Conservation (phyloP, 495 filamentous ascomycete species). For the Penicilliopsis zonata region DNA sequence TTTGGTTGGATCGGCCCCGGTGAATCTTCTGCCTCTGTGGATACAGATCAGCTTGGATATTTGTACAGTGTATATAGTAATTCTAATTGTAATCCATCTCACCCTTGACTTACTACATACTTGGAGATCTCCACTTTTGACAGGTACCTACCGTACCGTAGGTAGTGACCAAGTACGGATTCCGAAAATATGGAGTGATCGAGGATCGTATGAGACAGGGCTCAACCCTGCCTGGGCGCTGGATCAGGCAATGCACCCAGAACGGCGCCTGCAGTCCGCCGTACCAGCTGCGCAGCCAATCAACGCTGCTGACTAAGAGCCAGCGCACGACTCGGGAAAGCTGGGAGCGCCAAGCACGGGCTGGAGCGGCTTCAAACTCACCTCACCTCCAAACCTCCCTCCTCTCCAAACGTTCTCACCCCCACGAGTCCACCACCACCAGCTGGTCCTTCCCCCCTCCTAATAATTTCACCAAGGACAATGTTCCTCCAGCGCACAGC, state of each 20-base stretch:
- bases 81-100: too few relatives aligned
- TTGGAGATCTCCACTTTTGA: too few relatives aligned
- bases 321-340: conserved; percentile 8
- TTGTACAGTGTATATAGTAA: too few relatives aligned
- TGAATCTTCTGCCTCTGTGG: too few relatives aligned
- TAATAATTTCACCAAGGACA: conserved; percentile 21
- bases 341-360: conserved; percentile 12
- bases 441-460: conserved; percentile 11
- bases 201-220: too few relatives aligned
- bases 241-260: conserved; percentile 13
- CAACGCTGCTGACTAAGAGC: conserved; percentile 23
- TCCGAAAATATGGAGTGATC: too few relatives aligned
- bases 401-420: conserved; percentile 13
- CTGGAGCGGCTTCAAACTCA: conserved; percentile 38
- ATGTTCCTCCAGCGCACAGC: conserved; percentile 83
- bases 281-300: conserved; percentile 22
- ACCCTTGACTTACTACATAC: too few relatives aligned
- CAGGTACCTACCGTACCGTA: too few relatives aligned
- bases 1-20: too few relatives aligned
- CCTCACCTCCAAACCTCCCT: conserved; percentile 31
- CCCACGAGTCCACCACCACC: conserved; percentile 11
- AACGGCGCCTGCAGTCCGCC: conserved; percentile 7
- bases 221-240: conserved; percentile 18
- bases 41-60: too few relatives aligned
- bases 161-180: too few relatives aligned